A percentile compares a stretch with the other conserved stretches of the same genome.
These are phyloP conservation scores for Phytophthora citrophthora DNA, from an alignment of 352 stramenopile species.

Conservation along the genomic window DNA sequence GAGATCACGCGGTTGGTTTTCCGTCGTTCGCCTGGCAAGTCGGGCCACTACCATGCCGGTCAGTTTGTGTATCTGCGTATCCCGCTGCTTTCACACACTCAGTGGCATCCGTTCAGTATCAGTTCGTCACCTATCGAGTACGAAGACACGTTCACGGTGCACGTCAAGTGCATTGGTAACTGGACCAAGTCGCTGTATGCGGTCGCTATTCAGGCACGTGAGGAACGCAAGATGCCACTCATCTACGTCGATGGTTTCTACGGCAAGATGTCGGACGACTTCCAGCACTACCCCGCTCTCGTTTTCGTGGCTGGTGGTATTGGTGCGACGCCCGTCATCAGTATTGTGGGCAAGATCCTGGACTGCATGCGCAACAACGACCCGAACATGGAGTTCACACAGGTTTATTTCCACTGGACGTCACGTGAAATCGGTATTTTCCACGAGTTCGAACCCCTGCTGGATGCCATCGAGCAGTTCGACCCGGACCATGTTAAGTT, in stretches of 20 bases:
- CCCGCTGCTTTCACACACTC: slow-evolving; percentile 69
- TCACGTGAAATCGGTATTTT: slow-evolving; percentile 86
- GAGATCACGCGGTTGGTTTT: slow-evolving; percentile 87
- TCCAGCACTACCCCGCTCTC: slow-evolving; percentile 82
- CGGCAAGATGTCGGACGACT: slow-evolving; percentile 85
- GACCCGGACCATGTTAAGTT: slow-evolving; percentile 73
- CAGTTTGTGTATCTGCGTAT: slow-evolving; percentile 85
- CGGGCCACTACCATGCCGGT: slow-evolving; percentile 81
- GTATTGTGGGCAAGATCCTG: slow-evolving; percentile 87
- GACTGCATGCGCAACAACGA: slow-evolving; percentile 84
- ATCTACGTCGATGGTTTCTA: slow-evolving; percentile 88
- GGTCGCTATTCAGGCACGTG: slow-evolving; percentile 74
- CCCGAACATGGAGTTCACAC: slow-evolving; percentile 65
- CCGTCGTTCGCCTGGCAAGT: slow-evolving; percentile 71
- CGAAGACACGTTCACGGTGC: slow-evolving; percentile 85
- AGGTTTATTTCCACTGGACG: slow-evolving; percentile 89
- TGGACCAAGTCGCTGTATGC: slow-evolving; percentile 82
- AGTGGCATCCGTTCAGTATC: slow-evolving; percentile 90
- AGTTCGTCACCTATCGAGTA: slow-evolving; percentile 86
- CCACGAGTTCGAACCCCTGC: slow-evolving; percentile 84
- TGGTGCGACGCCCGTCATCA: slow-evolving; percentile 89
- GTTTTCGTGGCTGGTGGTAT: slow-evolving; percentile 88
- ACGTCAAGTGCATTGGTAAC: slow-evolving; percentile 81
- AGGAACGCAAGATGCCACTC: slow-evolving; percentile 81
- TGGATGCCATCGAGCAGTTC: slow-evolving; percentile 80